phyloP scores from a whole-genome alignment of 148 eudicot genomes.

The Amaranthus cruentus region DNA sequence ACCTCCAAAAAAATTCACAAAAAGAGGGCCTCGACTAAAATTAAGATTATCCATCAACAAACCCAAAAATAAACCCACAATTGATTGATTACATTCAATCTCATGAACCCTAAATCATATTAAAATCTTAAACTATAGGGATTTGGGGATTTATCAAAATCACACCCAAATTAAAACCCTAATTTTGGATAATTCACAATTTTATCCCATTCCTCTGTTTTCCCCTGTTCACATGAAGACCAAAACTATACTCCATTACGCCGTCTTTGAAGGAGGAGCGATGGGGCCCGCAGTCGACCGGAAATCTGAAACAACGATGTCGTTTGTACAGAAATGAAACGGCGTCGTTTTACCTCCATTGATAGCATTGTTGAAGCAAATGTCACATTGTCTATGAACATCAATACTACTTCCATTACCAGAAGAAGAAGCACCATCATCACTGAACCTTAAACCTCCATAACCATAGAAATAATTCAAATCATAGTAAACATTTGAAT shows the following conservation, averaged over 20 bases:
- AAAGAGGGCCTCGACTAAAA: constrained; percentile 7
- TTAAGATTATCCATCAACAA: neutral
- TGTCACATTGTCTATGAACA: constrained; percentile 26
- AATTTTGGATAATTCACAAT: neutral
- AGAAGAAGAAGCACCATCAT: constrained; percentile 10
- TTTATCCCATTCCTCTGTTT: neutral
- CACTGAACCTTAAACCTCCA: constrained; percentile 4
- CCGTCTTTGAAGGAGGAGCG: constrained; percentile 34
- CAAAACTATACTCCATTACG: neutral
- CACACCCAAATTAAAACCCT: neutral
- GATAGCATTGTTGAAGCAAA: constrained; percentile 24
- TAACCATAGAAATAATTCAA: constrained; percentile 13
- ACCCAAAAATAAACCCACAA: neutral
- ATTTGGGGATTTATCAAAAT: neutral
- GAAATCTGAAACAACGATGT: constrained; percentile 27
- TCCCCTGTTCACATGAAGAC: neutral
- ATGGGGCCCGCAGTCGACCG: constrained; percentile 48
- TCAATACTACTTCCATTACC: constrained; percentile 11
- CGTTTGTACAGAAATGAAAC: constrained; percentile 50
- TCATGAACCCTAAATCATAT: neutral
- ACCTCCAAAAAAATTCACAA: constrained; percentile 15
- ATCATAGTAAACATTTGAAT: constrained; percentile 35
- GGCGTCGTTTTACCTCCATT: constrained; percentile 22
- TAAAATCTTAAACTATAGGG: too few relatives aligned
- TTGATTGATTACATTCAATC: neutral